A percentile compares a stretch with the other conserved stretches of the same genome.
Conservation (phyloP, 2,329 filamentous ascomycete species). For the Diaporthe capsici region DNA sequence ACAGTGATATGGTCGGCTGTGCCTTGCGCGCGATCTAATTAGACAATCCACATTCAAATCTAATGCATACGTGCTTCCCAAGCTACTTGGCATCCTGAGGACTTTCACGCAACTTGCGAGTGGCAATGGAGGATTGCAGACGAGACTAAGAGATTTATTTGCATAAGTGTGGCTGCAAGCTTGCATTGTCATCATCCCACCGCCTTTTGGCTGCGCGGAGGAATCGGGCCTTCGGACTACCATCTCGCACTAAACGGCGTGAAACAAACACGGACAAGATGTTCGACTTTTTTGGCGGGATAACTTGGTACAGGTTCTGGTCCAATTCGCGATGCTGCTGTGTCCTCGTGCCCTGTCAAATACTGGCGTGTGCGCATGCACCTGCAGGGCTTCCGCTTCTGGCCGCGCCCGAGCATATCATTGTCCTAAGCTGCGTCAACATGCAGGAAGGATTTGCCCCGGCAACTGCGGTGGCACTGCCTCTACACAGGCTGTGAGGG, state of each 20-base stretch:
- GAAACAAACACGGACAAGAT: constrained; percentile 20
- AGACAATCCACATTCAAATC: constrained; percentile 17
- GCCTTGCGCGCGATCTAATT: constrained; percentile 15
- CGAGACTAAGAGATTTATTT: neutral
- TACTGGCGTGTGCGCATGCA: constrained; percentile 18
- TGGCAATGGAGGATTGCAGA: neutral
- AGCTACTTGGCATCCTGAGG: neutral
- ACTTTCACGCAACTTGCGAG: neutral
- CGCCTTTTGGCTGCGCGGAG: constrained; percentile 21
- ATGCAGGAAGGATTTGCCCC: constrained; percentile 28
- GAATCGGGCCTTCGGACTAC: constrained; percentile 6
- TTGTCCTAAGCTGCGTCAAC: constrained; percentile 7
- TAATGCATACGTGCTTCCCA: constrained; percentile 3
- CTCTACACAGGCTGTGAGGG: neutral
- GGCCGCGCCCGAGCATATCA: constrained; percentile 17
- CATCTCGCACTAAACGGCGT: constrained; percentile 12
- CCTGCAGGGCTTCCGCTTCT: constrained; percentile 31
- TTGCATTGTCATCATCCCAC: constrained; percentile 27
- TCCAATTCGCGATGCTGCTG: constrained; percentile 6
- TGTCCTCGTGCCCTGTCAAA: constrained; percentile 25
- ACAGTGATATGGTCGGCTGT: neutral
- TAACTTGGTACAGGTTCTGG: neutral
- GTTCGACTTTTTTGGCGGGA: neutral
- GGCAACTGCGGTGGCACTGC: constrained; percentile 32
- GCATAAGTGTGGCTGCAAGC: constrained; percentile 28